phyloP scores from a whole-genome alignment of 2,329 filamentous ascomycete species.

The Fonsecaea multimorphosa region DNA sequence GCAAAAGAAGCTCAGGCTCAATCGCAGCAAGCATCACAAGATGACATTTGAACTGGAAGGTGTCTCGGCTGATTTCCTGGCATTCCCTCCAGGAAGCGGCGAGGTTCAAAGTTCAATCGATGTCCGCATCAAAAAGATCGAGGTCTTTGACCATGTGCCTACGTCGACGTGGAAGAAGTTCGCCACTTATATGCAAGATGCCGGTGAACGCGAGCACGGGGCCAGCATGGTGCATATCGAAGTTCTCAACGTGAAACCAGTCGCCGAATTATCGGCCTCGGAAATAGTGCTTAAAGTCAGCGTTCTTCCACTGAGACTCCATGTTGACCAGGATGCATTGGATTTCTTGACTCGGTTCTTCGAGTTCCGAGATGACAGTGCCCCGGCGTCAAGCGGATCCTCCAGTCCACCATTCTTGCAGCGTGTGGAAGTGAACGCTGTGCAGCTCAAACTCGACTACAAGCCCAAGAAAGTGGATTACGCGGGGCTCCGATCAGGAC shows the following conservation, averaged over 20 bases:
- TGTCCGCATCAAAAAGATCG: slow-evolving; percentile 78
- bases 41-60: slow-evolving; percentile 92
- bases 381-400: slow-evolving; percentile 59
- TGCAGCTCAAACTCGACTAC: slow-evolving; percentile 89
- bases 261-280: slow-evolving; percentile 81
- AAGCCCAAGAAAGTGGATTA: slow-evolving; percentile 99
- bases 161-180: slow-evolving; percentile 99
- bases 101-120: slow-evolving; percentile 90
- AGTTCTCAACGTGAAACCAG: slow-evolving; percentile 83
- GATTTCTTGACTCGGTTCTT: slow-evolving; percentile 98
- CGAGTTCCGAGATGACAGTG: slow-evolving; percentile 85
- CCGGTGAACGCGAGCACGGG: slow-evolving; percentile 82
- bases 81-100: slow-evolving; percentile 75
- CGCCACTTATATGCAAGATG: slow-evolving; percentile 87
- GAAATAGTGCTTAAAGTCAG: slow-evolving; percentile 83
- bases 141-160: slow-evolving; percentile 91
- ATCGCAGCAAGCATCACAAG: slow-evolving; percentile 88
- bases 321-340: slow-evolving; percentile 95
- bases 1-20: slow-evolving; percentile 71
- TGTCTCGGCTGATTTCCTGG: slow-evolving; percentile 79
- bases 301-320: slow-evolving; percentile 82
- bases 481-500: slow-evolving; percentile 85
- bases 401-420: slow-evolving; percentile 86
- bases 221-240: slow-evolving; percentile 91
- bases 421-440: slow-evolving; percentile 81